Evolutionary conservation across 331 rosid genomes (phyloP).

Genomic region (Malus hybrid): DNA sequence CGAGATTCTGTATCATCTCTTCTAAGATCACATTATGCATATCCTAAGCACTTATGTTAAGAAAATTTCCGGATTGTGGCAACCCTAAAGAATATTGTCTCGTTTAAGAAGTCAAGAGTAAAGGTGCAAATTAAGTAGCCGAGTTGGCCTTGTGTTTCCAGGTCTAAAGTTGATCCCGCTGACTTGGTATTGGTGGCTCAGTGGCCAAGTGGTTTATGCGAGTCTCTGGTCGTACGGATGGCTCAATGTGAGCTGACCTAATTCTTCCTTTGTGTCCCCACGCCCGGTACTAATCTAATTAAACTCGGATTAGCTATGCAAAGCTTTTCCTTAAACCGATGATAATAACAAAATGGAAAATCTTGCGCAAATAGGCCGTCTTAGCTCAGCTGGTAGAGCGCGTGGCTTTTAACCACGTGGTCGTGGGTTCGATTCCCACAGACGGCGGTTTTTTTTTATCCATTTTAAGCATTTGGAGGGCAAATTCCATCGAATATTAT

Average conservation of each 20-base stretch:
- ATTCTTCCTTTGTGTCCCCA: background rate
- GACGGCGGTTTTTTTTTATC: conserved; percentile 34
- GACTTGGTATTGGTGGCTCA: background rate
- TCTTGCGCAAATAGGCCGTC: conserved; percentile 22
- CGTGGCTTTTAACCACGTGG: conserved; percentile 90
- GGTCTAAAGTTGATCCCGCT: background rate
- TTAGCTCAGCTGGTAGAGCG: conserved; percentile 82
- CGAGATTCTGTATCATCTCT: too few relatives aligned
- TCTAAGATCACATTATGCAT: rapidly evolving
- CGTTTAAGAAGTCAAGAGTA: background rate
- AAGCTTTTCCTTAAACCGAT: too few relatives aligned
- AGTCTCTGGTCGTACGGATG: background rate
- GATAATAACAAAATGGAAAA: too few relatives aligned
- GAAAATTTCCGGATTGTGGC: background rate
- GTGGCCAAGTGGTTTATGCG: background rate
- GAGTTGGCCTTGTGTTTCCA: background rate
- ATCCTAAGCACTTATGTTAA: too few relatives aligned
- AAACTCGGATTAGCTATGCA: background rate
- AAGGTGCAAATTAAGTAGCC: background rate
- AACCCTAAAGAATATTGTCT: background rate
- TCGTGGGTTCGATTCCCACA: conserved; percentile 97
- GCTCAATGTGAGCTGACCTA: background rate
- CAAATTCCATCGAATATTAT: background rate
- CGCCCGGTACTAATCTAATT: background rate
- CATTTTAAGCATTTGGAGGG: background rate